A percentile compares a stretch with the other conserved stretches of the same genome.
Conservation (phyloP, 1,284 basidiomycete genomes). For the Cutaneotrichosporon sp. region DNA sequence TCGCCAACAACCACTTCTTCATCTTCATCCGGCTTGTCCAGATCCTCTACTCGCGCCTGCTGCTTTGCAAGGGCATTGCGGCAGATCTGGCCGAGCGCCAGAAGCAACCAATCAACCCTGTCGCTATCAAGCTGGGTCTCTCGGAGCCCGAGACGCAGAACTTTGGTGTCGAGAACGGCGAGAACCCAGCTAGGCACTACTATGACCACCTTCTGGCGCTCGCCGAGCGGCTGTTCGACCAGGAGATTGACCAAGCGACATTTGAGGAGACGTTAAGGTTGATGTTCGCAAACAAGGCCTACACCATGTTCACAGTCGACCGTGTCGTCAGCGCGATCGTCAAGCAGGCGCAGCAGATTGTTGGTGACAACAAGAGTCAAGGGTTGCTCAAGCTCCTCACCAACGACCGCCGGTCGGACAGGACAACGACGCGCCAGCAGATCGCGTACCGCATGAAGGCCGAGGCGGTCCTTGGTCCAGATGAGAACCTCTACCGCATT, state of each 20-base stretch:
- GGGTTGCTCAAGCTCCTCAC: conserved; percentile 76
- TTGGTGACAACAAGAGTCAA: conserved; percentile 75
- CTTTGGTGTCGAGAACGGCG: conserved; percentile 46
- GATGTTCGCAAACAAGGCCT: conserved; percentile 95
- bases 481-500: conserved; percentile 89
- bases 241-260: conserved; percentile 78
- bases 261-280: conserved; percentile 95
- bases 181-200: conserved; percentile 59
- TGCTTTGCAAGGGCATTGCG: conserved; percentile 68
- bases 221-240: conserved; percentile 90
- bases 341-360: conserved; percentile 76
- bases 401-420: conserved; percentile 59
- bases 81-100: conserved; percentile 49
- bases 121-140: conserved; percentile 60
- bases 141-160: conserved; percentile 53
- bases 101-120: conserved; percentile 53
- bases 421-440: conserved; percentile 71
- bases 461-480: conserved; percentile 75
- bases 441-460: conserved; percentile 76
- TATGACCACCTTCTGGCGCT: conserved; percentile 86
- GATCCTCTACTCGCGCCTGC: conserved; percentile 81
- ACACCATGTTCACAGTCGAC: conserved; percentile 88
- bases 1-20: conserved; percentile 90
- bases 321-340: conserved; percentile 81
- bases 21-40: conserved; percentile 76